Evolutionary conservation across 169 alveolate species (phyloP).

Genomic region (Eimeria acervulina): DNA sequence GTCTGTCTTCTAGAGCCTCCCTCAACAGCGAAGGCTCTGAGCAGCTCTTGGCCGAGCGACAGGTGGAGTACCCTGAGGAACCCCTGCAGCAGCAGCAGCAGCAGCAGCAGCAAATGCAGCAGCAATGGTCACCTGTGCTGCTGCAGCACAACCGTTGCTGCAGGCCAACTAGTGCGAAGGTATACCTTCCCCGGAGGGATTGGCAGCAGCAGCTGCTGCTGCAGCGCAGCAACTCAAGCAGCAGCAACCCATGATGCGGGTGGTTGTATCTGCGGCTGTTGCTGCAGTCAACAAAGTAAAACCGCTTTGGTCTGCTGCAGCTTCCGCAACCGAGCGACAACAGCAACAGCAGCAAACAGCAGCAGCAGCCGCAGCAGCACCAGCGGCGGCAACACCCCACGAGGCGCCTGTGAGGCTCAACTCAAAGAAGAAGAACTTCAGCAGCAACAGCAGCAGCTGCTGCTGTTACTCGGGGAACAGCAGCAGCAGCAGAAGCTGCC

Average conservation of each 20-base stretch:
- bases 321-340: slow-evolving; percentile 39
- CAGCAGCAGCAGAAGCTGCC: neutral
- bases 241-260: neutral
- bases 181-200: neutral
- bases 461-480: neutral
- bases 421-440: neutral
- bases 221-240: neutral
- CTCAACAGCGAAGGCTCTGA: neutral
- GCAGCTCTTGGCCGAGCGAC: neutral
- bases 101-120: slow-evolving; percentile 13
- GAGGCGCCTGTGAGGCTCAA: neutral
- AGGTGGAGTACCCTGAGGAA: neutral
- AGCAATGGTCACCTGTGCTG: neutral
- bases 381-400: slow-evolving; percentile 20
- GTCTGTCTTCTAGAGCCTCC: neutral
- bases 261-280: neutral
- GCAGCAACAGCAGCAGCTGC: slow-evolving; percentile 39
- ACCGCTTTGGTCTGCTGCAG: neutral
- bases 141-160: neutral
- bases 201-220: slow-evolving; percentile 37
- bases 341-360: slow-evolving; percentile 61
- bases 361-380: slow-evolving; percentile 62
- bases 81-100: slow-evolving; percentile 1
- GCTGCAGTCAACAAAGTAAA: neutral
- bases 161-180: neutral